A percentile compares a stretch with the other conserved stretches of the same genome.
Conservation (phyloP, 768 basidiomycete genomes). For the Pleurotus pulmonarius region DNA sequence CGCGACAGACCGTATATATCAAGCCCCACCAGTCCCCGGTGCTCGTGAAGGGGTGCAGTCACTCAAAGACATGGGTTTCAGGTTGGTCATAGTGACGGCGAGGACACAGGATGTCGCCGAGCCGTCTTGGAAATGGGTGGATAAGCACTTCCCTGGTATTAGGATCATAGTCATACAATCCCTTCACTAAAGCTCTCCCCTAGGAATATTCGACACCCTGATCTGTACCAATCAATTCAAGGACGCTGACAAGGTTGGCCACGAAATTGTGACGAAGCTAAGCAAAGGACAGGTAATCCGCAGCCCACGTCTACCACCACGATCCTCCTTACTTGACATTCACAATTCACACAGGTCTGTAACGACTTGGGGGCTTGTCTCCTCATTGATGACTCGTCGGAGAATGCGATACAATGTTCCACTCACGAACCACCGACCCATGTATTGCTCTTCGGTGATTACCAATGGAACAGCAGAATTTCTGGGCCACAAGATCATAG, state of each 20-base stretch:
- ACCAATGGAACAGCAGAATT: constrained; percentile 69
- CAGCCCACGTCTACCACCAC: background rate
- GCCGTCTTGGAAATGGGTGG: constrained; percentile 64
- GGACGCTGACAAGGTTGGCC: constrained; percentile 39
- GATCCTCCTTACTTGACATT: background rate
- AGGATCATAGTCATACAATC: constrained; percentile 1
- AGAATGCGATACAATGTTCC: constrained; percentile 66
- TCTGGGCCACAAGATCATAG: constrained; percentile 39
- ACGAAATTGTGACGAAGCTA: constrained; percentile 50
- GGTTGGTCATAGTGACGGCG: constrained; percentile 76
- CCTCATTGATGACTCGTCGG: constrained; percentile 77
- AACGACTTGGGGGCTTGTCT: constrained; percentile 57
- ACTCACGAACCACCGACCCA: constrained; percentile 44
- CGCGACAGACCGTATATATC: constrained; percentile 41
- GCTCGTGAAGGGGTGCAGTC: constrained; percentile 54
- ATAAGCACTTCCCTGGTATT: constrained; percentile 60
- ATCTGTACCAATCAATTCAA: constrained; percentile 77
- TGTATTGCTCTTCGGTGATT: constrained; percentile 72
- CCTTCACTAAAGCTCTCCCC: background rate
- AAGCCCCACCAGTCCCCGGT: constrained; percentile 52
- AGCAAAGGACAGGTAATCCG: constrained; percentile 63
- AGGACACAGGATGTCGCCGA: constrained; percentile 51
- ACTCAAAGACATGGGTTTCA: constrained; percentile 61
- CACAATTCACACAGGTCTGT: constrained; percentile 46
- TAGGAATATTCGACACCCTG: constrained; percentile 52